Evolutionary conservation across 805 yeast genomes (phyloP).

Genomic region (Starmerella vitae): DNA sequence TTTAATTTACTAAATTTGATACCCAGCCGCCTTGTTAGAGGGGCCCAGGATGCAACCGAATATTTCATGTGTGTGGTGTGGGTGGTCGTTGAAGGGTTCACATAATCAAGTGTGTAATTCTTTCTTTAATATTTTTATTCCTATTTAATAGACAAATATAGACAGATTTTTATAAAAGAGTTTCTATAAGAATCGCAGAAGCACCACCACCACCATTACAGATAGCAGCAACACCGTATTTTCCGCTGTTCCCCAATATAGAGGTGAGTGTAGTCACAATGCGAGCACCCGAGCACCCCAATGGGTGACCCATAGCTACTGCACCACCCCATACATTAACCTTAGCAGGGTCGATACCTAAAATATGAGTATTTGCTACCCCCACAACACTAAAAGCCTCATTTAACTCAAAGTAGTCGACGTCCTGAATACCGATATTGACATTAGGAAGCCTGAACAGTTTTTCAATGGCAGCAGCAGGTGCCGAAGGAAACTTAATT

Average conservation of each 20-base stretch:
- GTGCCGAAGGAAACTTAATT: constrained; percentile 89
- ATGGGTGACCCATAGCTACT: constrained; percentile 89
- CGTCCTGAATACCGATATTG: constrained; percentile 51
- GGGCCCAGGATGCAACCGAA: too few relatives aligned
- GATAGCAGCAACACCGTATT: constrained; percentile 86
- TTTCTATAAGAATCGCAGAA: constrained; percentile 78
- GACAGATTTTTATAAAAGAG: too few relatives aligned
- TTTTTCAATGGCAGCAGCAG: constrained; percentile 88
- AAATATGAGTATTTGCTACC: constrained; percentile 70
- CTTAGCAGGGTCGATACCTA: constrained; percentile 43
- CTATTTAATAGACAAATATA: too few relatives aligned
- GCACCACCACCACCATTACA: constrained; percentile 99
- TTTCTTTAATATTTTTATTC: too few relatives aligned
- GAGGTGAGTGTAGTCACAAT: constrained; percentile 73
- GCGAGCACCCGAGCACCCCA: constrained; percentile 94
- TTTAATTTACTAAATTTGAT: too few relatives aligned
- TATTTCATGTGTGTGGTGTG: too few relatives aligned
- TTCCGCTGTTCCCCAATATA: constrained; percentile 79
- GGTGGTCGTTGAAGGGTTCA: too few relatives aligned
- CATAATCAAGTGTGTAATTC: too few relatives aligned
- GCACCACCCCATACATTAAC: constrained; percentile 94
- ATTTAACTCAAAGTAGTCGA: constrained; percentile 88
- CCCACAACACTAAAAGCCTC: constrained; percentile 98
- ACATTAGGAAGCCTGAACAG: constrained; percentile 53
- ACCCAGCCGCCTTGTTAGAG: too few relatives aligned